A percentile compares a stretch with the other conserved stretches of the same genome.
Conservation (phyloP, 225 moss, liverwort and hornwort species). For the Anthoceros angustus region DNA sequence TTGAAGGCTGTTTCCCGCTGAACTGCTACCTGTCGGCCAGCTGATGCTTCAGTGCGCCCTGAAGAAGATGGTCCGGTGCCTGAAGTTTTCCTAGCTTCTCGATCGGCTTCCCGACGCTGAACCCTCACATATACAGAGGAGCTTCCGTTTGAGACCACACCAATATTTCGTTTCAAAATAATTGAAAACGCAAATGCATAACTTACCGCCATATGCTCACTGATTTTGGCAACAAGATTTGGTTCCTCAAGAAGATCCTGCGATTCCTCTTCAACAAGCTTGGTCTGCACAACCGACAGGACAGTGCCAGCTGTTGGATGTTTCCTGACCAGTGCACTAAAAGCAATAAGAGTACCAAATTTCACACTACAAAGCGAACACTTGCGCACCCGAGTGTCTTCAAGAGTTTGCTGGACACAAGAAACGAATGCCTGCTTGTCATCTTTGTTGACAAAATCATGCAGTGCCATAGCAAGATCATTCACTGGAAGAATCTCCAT, state of each 20-base stretch:
- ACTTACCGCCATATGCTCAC: background rate
- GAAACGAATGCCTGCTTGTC: slow-evolving; percentile 84
- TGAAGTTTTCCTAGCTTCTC: background rate
- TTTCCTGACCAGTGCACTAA: background rate
- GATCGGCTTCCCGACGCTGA: slow-evolving; percentile 2
- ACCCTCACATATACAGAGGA: background rate
- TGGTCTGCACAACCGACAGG: background rate
- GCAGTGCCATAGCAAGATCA: slow-evolving; percentile 81
- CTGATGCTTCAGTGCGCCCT: background rate
- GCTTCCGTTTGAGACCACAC: background rate
- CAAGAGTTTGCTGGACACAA: slow-evolving; percentile 76
- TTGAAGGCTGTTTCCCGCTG: background rate
- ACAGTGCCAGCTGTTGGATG: background rate
- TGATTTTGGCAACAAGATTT: background rate
- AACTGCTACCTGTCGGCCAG: background rate
- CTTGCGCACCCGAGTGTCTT: slow-evolving; percentile 55
- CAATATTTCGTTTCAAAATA: background rate
- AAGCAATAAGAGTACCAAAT: background rate
- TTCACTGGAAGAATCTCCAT: slow-evolving; percentile 93
- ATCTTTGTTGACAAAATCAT: slow-evolving; percentile 96
- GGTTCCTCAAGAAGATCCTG: background rate
- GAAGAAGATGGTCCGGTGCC: background rate
- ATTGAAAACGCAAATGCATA: background rate
- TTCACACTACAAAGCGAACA: background rate
- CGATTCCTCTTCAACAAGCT: background rate